These are phyloP conservation scores for Onygenales sp. DNA, from an alignment of 2,329 filamentous ascomycete genomes.

Conservation along the genomic window DNA sequence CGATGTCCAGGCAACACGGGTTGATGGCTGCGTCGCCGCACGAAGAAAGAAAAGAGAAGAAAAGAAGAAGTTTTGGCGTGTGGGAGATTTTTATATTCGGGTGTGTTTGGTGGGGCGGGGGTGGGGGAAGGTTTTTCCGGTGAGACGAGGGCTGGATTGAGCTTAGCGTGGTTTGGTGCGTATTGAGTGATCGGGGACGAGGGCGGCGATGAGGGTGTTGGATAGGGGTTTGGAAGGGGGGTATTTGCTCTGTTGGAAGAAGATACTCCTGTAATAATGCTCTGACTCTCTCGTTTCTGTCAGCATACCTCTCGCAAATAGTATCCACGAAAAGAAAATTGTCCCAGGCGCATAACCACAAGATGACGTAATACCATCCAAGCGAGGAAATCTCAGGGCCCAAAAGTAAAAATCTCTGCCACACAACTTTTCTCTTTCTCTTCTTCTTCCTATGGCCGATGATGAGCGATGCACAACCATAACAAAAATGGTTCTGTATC, in stretches of 20 bases:
- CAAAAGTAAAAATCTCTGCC: not conserved
- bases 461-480: not conserved
- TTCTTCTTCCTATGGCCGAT: slow-evolving; percentile 16
- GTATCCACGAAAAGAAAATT: no score
- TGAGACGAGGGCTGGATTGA: slow-evolving; percentile 1
- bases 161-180: slow-evolving; percentile 3
- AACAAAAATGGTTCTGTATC: not conserved
- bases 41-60: slow-evolving; percentile 54
- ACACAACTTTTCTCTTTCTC: slow-evolving; percentile 15
- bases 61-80: slow-evolving; percentile 10
- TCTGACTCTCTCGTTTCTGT: no score
- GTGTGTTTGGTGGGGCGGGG: not conserved
- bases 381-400: not conserved
- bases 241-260: no score
- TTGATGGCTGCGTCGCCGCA: slow-evolving; percentile 68
- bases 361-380: not conserved
- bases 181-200: no score
- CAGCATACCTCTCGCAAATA: no score
- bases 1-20: slow-evolving; percentile 70
- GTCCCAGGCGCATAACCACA: not conserved
- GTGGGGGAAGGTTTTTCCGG: not conserved
- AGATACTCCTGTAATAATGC: no score
- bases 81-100: not conserved
- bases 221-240: no score
- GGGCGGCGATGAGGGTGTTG: no score